Conservation (phyloP, 2,329 filamentous ascomycete species). For the Fusarium sp. region DNA sequence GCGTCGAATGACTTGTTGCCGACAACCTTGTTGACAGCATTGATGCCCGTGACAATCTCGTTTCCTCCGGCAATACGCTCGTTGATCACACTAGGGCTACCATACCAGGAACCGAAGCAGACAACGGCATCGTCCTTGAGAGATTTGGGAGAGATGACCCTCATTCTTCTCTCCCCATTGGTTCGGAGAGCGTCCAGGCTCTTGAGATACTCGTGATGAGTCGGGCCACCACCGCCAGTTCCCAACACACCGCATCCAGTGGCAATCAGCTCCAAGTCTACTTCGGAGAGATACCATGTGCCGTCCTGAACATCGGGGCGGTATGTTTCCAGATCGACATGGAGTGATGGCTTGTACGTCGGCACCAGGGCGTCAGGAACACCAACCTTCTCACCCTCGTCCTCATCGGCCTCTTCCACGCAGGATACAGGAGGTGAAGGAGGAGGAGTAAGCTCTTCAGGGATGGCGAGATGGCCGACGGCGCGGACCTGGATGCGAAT, state of each 20-base stretch:
- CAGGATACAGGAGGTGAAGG: constrained; percentile 31
- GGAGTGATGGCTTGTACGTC: constrained; percentile 48
- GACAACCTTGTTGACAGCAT: constrained; percentile 50
- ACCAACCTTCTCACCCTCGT: constrained; percentile 44
- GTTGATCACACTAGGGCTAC: constrained; percentile 55
- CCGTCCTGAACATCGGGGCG: constrained; percentile 48
- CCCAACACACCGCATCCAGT: constrained; percentile 52
- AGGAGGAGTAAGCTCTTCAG: constrained; percentile 41
- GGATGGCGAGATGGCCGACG: constrained; percentile 49
- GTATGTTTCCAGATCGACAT: constrained; percentile 48
- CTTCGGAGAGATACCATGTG: constrained; percentile 52
- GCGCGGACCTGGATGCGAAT: constrained; percentile 51
- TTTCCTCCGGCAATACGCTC: constrained; percentile 52
- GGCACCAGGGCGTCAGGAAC: constrained; percentile 47
- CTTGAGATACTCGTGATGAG: constrained; percentile 59
- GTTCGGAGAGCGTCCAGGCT: constrained; percentile 53
- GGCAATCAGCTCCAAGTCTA: constrained; percentile 52
- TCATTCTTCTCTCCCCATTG: constrained; percentile 50
- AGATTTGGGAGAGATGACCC: constrained; percentile 53
- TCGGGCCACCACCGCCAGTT: constrained; percentile 53
- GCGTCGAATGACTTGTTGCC: constrained; percentile 49
- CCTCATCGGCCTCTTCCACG: constrained; percentile 29
- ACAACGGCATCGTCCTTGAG: constrained; percentile 54
- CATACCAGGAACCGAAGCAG: constrained; percentile 59
- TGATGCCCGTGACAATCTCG: constrained; percentile 53